Conservation (phyloP, 2,329 filamentous ascomycete genomes). For the Colletotrichum somersetense region DNA sequence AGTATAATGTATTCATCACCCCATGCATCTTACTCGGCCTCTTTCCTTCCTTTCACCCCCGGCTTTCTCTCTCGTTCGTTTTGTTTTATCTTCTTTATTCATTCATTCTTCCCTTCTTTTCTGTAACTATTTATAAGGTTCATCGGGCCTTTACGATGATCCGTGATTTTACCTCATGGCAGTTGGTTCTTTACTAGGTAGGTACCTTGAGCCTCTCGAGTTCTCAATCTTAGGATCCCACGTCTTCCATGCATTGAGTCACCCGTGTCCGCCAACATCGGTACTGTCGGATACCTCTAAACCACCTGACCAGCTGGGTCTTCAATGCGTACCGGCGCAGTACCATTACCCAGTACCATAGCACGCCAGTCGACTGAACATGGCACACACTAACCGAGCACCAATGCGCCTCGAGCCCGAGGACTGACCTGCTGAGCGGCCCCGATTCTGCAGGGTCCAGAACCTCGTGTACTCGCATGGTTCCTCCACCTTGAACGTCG, state of each 20-base stretch:
- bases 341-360: constrained; percentile 18
- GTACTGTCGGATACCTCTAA: constrained; percentile 26
- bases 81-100: background rate
- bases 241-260: constrained; percentile 15
- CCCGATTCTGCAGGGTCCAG: constrained; percentile 42
- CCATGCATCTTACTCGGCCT: background rate
- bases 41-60: background rate
- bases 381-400: constrained; percentile 24
- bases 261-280: constrained; percentile 27
- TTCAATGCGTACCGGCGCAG: constrained; percentile 30
- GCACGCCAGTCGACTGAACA: constrained; percentile 11
- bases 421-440: constrained; percentile 31
- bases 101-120: background rate
- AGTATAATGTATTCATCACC: background rate
- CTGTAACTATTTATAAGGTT: background rate
- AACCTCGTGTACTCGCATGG: constrained; percentile 6
- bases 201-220: background rate
- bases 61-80: background rate
- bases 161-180: background rate
- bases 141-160: background rate
- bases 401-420: constrained; percentile 16
- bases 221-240: constrained; percentile 18
- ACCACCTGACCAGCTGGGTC: constrained; percentile 34
- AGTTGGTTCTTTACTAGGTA: background rate
- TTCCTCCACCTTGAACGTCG: constrained; percentile 9